Evolutionary conservation across 1,284 basidiomycete genomes (phyloP), one percentile per base, ranked within the genome.

Genomic region (Pseudozyma sp.): DNA sequence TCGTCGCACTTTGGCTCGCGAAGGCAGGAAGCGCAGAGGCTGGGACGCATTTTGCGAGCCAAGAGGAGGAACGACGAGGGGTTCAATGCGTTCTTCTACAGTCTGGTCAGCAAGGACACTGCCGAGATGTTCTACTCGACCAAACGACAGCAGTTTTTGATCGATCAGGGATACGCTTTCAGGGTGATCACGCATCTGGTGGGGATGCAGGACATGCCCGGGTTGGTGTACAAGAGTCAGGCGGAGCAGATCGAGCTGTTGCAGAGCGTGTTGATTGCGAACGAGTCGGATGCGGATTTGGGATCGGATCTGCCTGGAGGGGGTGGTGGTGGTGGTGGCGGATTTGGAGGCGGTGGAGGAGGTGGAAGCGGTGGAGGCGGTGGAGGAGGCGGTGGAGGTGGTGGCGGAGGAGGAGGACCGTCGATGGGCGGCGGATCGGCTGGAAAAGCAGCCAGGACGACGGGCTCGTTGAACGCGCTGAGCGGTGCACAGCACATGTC

Each of bases 51-150:
- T 80, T 87, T 99, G 56, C 91, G 97, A 67, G 97, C 97, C 9
- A 99, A 99, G 86, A 89, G 97, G 58, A 89, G 97, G 75, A 99
- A 99, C 84, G 97, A 99, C 83, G 97, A 99, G 85, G 97, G 97
- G 1, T 99, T 99, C 87, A 99, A 99, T 78, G 97, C 97, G 13
- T 99, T 99, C 87, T 99, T 99, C 87, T 99, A 99, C 86, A 97
- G 94, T 35, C 89, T 99, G 33, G 97, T 99, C 45, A 97, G 94
- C 40, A 97, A 97, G 85, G 96, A 99, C 86, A 99, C 97, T 0
- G 93, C 97, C 81, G 97, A 99, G 86, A 99, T 99, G 94, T 99
- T 92, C 86, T 99, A 98, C 88, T 96, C 94, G 82, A 97, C 97
- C 13, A 99, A 99, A 86, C 90, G 97, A 19, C 97, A 99, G 85